These are phyloP conservation scores for Kluyveromyces lactis DNA, from an alignment of 805 yeast genomes.

Conservation along the genomic window DNA sequence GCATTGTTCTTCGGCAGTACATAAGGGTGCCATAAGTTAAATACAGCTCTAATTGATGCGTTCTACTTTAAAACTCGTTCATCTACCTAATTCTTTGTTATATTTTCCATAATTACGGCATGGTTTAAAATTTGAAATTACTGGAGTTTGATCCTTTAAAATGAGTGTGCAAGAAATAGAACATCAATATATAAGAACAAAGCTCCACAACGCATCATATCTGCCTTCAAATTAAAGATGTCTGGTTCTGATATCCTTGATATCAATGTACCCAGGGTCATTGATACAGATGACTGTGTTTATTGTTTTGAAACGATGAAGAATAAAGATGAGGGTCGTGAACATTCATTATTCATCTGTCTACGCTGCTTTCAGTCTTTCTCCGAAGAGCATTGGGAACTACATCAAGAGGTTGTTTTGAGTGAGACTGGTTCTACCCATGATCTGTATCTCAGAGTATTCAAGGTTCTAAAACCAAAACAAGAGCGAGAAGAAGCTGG, in stretches of 20 bases:
- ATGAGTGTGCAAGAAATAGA: too few relatives aligned
- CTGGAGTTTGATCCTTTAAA: too few relatives aligned
- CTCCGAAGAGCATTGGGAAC: conserved; percentile 49
- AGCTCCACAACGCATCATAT: too few relatives aligned
- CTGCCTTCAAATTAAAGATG: too few relatives aligned
- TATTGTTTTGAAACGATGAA: conserved; percentile 69
- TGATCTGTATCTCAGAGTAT: conserved; percentile 49
- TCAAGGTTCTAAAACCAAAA: conserved; percentile 40
- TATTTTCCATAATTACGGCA: too few relatives aligned
- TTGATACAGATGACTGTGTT: conserved; percentile 86
- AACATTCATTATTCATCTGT: conserved; percentile 54
- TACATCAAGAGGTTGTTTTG: conserved; percentile 39
- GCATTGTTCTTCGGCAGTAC: too few relatives aligned
- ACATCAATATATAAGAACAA: too few relatives aligned
- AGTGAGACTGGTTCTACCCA: conserved; percentile 37
- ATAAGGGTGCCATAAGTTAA: too few relatives aligned
- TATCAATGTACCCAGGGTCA: conserved; percentile 29
- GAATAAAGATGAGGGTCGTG: conserved; percentile 29
- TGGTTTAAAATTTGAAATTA: too few relatives aligned
- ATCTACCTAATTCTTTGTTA: too few relatives aligned
- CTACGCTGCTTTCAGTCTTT: conserved; percentile 66
- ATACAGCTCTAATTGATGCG: too few relatives aligned
- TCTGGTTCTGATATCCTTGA: conserved; percentile 9
- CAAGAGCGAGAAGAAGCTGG: conserved; percentile 10
- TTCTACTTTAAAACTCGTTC: too few relatives aligned